Percentiles rank a stretch among this genome's conserved stretches.
Conservation (phyloP, 1,284 basidiomycete species). For the Austroboletus novae-zelandiae region DNA sequence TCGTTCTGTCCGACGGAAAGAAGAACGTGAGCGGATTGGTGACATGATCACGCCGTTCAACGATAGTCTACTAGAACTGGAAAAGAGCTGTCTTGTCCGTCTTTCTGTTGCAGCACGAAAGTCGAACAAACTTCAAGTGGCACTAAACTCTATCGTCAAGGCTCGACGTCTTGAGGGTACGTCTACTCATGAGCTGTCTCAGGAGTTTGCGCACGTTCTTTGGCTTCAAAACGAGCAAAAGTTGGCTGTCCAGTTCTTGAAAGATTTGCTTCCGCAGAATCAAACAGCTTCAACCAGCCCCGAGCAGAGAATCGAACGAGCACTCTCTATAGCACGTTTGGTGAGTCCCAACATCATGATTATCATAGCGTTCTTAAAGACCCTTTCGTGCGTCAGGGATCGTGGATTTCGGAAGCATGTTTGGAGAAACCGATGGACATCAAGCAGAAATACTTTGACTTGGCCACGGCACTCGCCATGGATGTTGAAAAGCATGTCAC, state of each 20-base stretch:
- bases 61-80: constrained; percentile 54
- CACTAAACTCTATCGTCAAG: constrained; percentile 81
- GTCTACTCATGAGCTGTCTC: constrained; percentile 55
- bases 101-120: constrained; percentile 76
- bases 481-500: constrained; percentile 19
- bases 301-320: constrained; percentile 33
- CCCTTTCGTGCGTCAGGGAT: constrained; percentile 54
- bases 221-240: constrained; percentile 88
- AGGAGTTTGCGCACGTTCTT: constrained; percentile 87
- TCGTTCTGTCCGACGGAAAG: constrained; percentile 61
- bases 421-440: constrained; percentile 82
- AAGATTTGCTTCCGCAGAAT: constrained; percentile 35
- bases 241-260: constrained; percentile 77
- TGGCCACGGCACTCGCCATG: constrained; percentile 50
- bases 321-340: constrained; percentile 57
- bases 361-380: background rate
- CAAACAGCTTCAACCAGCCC: constrained; percentile 12
- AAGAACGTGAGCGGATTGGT: constrained; percentile 72
- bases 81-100: constrained; percentile 69
- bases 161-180: constrained; percentile 62
- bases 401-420: constrained; percentile 87
- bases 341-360: constrained; percentile 41
- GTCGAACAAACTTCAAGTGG: constrained; percentile 72
- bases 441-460: constrained; percentile 65
- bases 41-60: constrained; percentile 57